These are phyloP conservation scores for Neofusicoccum umdonicola DNA, from an alignment of 2,329 filamentous ascomycete genomes.

Conservation along the genomic window DNA sequence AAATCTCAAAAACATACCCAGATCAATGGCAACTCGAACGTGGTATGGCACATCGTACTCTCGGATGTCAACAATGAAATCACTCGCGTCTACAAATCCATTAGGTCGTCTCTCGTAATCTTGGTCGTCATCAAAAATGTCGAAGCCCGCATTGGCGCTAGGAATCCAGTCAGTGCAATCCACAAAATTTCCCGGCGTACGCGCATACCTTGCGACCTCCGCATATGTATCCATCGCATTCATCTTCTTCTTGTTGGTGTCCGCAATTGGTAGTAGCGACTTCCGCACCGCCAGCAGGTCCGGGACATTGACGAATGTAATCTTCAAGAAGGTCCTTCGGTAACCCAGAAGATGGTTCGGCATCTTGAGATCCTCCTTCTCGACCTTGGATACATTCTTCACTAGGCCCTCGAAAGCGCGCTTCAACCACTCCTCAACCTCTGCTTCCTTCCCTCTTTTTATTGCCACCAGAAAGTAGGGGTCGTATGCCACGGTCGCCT, in stretches of 20 bases:
- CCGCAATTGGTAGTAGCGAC: slow-evolving; percentile 83
- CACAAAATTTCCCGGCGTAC: slow-evolving; percentile 22
- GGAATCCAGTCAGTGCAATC: neutral
- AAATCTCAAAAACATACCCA: slow-evolving; percentile 54
- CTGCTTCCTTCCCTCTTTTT: slow-evolving; percentile 80
- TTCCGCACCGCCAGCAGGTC: slow-evolving; percentile 83
- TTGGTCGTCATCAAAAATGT: slow-evolving; percentile 92
- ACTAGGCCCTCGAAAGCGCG: slow-evolving; percentile 78
- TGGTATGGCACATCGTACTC: slow-evolving; percentile 99
- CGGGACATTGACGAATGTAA: slow-evolving; percentile 82
- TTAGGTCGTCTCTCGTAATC: slow-evolving; percentile 77
- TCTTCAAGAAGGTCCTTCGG: slow-evolving; percentile 79
- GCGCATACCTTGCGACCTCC: slow-evolving; percentile 79
- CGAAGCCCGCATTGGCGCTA: slow-evolving; percentile 77
- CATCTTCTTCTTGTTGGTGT: slow-evolving; percentile 95
- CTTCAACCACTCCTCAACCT: slow-evolving; percentile 92
- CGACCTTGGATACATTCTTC: slow-evolving; percentile 71
- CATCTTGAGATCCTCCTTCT: slow-evolving; percentile 92
- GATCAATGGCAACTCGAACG: slow-evolving; percentile 96
- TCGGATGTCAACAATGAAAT: slow-evolving; percentile 97
- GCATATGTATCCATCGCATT: slow-evolving; percentile 98
- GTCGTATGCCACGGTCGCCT: slow-evolving; percentile 93
- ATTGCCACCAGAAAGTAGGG: slow-evolving; percentile 94
- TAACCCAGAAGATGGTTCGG: slow-evolving; percentile 95
- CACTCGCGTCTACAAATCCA: slow-evolving; percentile 82